Conservation (phyloP, 192 early-diverging fungal genomes). For the Rhizophagus sp. region DNA sequence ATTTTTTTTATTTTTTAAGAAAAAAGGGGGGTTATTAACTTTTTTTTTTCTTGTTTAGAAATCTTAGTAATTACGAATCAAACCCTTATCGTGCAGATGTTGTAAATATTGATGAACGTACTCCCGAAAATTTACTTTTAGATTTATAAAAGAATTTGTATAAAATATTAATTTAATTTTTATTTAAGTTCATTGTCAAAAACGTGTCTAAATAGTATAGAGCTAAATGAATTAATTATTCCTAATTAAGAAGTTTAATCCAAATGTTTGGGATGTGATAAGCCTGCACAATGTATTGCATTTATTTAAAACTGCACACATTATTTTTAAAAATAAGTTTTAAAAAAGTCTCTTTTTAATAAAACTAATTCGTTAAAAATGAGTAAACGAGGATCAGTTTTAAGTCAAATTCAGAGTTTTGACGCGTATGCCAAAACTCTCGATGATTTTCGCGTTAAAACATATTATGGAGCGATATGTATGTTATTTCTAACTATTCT, state of each 20-base stretch:
- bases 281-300: too few relatives aligned
- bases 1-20: not conserved
- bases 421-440: constrained; percentile 96
- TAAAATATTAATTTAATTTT: too few relatives aligned
- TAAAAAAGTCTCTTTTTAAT: too few relatives aligned
- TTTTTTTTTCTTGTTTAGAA: not conserved
- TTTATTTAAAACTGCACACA: too few relatives aligned
- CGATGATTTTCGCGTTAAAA: constrained; percentile 90
- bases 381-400: constrained; percentile 39
- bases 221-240: too few relatives aligned
- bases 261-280: too few relatives aligned
- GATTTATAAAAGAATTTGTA: not conserved
- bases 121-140: not conserved
- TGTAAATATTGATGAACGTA: constrained; percentile 10
- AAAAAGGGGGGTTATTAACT: not conserved
- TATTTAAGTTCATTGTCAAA: too few relatives aligned
- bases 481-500: constrained; percentile 43
- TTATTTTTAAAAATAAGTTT: too few relatives aligned
- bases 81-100: constrained; percentile 10
- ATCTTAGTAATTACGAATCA: not conserved
- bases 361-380: not conserved
- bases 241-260: too few relatives aligned
- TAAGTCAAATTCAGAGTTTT: constrained; percentile 59
- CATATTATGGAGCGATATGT: constrained; percentile 76
- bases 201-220: too few relatives aligned